Evolutionary conservation across 2,329 filamentous ascomycete species (phyloP), one percentile per base, ranked within the genome.

Genomic region (Westerdykella sp.): DNA sequence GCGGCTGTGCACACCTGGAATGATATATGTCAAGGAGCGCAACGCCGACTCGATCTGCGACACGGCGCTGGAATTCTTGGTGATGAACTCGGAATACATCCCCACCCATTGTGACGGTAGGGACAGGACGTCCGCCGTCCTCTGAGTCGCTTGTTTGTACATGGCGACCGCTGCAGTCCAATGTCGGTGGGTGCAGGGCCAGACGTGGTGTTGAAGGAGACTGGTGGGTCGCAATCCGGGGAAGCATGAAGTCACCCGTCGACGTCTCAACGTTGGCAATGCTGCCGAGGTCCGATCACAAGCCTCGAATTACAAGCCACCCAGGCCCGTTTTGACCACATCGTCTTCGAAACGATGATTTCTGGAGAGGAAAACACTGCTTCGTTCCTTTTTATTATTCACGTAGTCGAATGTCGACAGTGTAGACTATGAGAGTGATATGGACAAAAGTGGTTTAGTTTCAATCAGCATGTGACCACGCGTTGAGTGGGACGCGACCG

Each of bases 31-130:
- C 52, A 98, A 72, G 22, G 89, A 95, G 32, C 93, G 82, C 61
- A 98, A 73, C 12, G 89, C 88, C 50, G 87, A 94, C 73, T 98
- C 93, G 50, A 98, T 91, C 72, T 95, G 90, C 39, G 88, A 87
- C 41, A 98, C 89, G 46, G 94, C 88, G 60, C 88, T 85, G 48
- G 89, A 83, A 67, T 98, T 98, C 71, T 91, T 93, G 49, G 87
- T 85, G 72, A 98, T 91, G 70, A 97, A 96, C 52, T 93, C 84
- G 59, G 83, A 81, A 69, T 95, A 95, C 70, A 81, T 78, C 51
- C 76, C 71, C 41, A 87, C 72, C 80, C 80, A 86, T 66, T 75
- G 75, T 21, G 81, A 76, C 39, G 83, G 80, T 56, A 81, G 67
- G 34, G 78, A 73, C 38, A 84, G 69, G 48, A 77, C 66, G 50